Evolutionary conservation across 2,329 filamentous ascomycete genomes (phyloP).

Genomic region (Cryphonectria japonica): DNA sequence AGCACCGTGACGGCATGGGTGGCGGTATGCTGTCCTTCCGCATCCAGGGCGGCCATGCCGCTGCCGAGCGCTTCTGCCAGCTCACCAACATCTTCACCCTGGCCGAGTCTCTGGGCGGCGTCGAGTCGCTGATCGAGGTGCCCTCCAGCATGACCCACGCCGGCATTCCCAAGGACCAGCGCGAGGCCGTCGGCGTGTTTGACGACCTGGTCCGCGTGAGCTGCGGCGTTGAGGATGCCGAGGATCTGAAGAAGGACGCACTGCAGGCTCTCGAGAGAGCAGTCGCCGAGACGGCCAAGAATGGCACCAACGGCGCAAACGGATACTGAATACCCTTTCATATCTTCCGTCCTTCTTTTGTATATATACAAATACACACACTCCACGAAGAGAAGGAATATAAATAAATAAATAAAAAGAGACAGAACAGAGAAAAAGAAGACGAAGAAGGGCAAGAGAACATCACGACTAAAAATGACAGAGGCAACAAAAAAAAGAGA

Average conservation of each 20-base stretch:
- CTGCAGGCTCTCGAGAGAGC: conserved; percentile 79
- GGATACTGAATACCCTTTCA: neutral
- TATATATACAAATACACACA: neutral
- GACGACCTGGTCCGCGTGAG: conserved; percentile 93
- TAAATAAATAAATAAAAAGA: neutral
- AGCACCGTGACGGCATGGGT: conserved; percentile 92
- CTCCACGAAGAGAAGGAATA: neutral
- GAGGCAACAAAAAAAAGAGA: neutral
- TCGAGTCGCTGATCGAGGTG: conserved; percentile 90
- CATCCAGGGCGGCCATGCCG: conserved; percentile 81
- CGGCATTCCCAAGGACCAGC: conserved; percentile 86
- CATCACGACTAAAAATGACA: neutral
- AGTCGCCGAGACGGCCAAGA: conserved; percentile 43
- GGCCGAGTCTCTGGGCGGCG: conserved; percentile 84
- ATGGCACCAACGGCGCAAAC: conserved; percentile 14
- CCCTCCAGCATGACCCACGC: conserved; percentile 97
- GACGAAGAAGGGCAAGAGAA: neutral
- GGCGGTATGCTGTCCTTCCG: conserved; percentile 98
- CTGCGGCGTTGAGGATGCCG: conserved; percentile 90
- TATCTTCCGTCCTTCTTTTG: neutral
- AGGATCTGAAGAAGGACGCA: conserved; percentile 82
- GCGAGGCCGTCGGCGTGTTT: conserved; percentile 90
- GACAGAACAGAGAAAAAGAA: too few relatives aligned
- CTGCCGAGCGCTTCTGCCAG: conserved; percentile 92
- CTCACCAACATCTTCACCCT: conserved; percentile 87